Base-by-base conservation (phyloP, 805 yeast species). In the Jamesozyma jinghongensis region DNA sequence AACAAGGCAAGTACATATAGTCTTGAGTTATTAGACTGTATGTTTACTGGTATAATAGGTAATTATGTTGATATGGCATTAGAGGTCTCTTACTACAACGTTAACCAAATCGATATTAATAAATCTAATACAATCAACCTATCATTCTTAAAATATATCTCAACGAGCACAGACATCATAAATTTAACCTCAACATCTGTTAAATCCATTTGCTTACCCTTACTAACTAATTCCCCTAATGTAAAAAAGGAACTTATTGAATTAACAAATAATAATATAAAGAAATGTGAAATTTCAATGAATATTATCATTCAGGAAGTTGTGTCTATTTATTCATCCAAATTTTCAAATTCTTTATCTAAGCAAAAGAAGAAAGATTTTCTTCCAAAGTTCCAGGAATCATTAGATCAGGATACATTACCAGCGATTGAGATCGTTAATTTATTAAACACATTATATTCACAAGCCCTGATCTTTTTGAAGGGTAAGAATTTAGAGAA, bases 341-440 rank as follows among this genome's bases (percentile, higher is more conserved):
- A 77, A 44, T 67, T 85, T 32, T 53, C 64, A 5, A 56, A 63
- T 16, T 64, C 80, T 17, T 55, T 81, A 32, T 65, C 79, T 19
- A 76, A 75, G 48, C 96, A 88, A 56, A 79, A 79, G 59, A 75
- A 75, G 55, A 82, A 77, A 46, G 97, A 90, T 56, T 85, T 78
- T 53, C 53, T 67, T 34, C 65, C 68, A 20, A 65, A 67, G 59
- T 57, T 77, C n/a, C 65, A 61, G 38, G 66, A 68, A 36, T 40
- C 63, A 19, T 41, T 56, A 14, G 74, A 74, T 42, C 79, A 80
- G 37, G 84, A 79, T 50, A 85, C 95, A 0, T 72, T 73, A 32
- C 77, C 88, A 0, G 84, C 94, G 49, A 77, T 73, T 28, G 74
- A 75, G 36, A 63, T 84, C 4, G 71, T 79, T 3, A 69, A 66